Evolutionary conservation across 768 basidiomycete genomes (phyloP).

Genomic region (Amanita exitialis): DNA sequence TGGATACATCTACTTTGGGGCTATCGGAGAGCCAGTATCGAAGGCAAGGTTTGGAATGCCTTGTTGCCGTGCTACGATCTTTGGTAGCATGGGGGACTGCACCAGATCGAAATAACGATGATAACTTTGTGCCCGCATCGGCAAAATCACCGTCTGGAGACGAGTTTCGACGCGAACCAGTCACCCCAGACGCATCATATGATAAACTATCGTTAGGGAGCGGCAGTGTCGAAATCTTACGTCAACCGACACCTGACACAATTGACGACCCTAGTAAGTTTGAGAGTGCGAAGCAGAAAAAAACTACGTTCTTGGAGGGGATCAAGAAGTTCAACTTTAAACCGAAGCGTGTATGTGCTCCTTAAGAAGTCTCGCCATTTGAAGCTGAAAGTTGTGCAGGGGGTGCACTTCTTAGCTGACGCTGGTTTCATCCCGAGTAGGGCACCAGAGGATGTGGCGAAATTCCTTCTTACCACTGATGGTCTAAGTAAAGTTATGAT

Average conservation of each 20-base stretch:
- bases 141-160: conserved; percentile 40
- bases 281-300: conserved; percentile 93
- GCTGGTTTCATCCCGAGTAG: conserved; percentile 75
- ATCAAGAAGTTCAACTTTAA: conserved; percentile 98
- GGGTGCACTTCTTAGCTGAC: conserved; percentile 81
- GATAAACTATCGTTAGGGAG: conserved; percentile 41
- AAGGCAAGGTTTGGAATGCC: conserved; percentile 89
- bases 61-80: conserved; percentile 81
- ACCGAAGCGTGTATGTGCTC: conserved; percentile 73
- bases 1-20: conserved; percentile 59
- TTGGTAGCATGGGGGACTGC: conserved; percentile 85
- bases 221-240: conserved; percentile 42
- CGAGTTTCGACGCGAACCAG: conserved; percentile 39
- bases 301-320: conserved; percentile 89
- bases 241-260: conserved; percentile 68
- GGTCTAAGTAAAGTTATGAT: conserved; percentile 94
- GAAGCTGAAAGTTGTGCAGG: conserved; percentile 32
- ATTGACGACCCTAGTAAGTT: conserved; percentile 88
- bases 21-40: conserved; percentile 78
- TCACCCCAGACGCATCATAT: conserved; percentile 45
- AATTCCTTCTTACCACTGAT: conserved; percentile 80
- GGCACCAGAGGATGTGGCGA: conserved; percentile 69
- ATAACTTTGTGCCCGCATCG: conserved; percentile 25
- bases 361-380: not conserved
- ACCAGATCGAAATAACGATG: conserved; percentile 34